Evolutionary conservation across 139 green algal species (phyloP).

Genomic region (Eudorina sp.): DNA sequence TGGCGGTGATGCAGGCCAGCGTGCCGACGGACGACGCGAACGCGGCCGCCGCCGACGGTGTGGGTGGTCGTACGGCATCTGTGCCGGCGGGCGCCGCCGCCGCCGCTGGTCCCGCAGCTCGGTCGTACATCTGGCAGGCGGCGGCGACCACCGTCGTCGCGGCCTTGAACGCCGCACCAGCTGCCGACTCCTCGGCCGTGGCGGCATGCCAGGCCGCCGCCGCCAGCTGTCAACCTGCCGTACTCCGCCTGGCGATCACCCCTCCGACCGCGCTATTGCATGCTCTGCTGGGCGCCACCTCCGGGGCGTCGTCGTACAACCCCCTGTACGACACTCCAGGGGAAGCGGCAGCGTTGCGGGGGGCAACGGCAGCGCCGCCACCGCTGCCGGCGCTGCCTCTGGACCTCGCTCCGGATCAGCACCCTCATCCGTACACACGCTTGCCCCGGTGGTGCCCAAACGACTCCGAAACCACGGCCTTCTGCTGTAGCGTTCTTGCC

Average conservation of each 20-base stretch:
- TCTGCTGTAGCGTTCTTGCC: background rate
- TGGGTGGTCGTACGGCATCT: background rate
- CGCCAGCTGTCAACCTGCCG: background rate
- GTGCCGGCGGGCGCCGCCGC: background rate
- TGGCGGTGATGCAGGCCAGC: conserved; percentile 1
- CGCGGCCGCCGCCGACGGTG: background rate
- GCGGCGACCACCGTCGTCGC: background rate
- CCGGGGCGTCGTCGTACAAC: background rate
- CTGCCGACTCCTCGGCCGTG: background rate
- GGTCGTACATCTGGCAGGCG: conserved; percentile 3
- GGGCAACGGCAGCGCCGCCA: background rate
- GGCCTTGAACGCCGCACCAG: background rate
- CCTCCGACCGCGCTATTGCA: background rate
- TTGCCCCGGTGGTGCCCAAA: conserved; percentile 8
- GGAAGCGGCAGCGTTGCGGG: too few species aligned
- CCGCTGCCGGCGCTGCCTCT: conserved; percentile 36
- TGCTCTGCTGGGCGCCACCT: conserved; percentile 1
- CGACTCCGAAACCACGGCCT: background rate
- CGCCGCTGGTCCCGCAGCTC: background rate
- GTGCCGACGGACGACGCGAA: background rate
- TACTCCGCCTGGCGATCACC: background rate
- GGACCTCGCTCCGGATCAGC: conserved; percentile 13
- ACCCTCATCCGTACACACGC: conserved; percentile 29
- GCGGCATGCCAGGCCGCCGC: conserved; percentile 8
- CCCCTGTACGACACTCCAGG: too few species aligned